Evolutionary conservation across 2,329 filamentous ascomycete genomes (phyloP).

Genomic region (Incumbomyces lentus): DNA sequence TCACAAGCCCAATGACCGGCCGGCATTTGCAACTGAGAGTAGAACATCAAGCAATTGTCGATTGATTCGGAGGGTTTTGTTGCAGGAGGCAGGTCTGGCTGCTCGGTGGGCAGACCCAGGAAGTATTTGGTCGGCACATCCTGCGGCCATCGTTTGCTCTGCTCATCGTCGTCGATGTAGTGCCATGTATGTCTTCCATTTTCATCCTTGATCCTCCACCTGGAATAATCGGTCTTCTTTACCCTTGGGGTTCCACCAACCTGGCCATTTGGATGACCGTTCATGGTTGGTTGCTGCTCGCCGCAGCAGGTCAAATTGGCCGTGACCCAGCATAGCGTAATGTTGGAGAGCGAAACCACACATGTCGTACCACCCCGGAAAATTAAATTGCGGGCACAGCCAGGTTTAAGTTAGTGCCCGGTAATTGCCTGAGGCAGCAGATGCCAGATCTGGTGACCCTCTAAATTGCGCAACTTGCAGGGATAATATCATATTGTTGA

Average conservation of each 20-base stretch:
- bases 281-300: constrained; percentile 2
- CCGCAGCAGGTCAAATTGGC: neutral
- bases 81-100: constrained; percentile 61
- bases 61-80: constrained; percentile 67
- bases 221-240: constrained; percentile 60
- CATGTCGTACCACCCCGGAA: too few relatives aligned
- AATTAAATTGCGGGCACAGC: too few relatives aligned
- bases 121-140: constrained; percentile 81
- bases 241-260: constrained; percentile 16
- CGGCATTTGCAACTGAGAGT: constrained; percentile 76
- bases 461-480: too few relatives aligned
- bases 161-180: constrained; percentile 66
- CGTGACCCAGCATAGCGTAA: too few relatives aligned
- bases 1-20: constrained; percentile 95
- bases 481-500: too few relatives aligned
- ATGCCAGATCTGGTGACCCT: too few relatives aligned
- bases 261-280: constrained; percentile 10
- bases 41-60: constrained; percentile 75
- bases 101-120: constrained; percentile 62
- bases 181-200: constrained; percentile 86
- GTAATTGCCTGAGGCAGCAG: too few relatives aligned
- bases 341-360: too few relatives aligned
- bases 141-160: constrained; percentile 70
- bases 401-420: too few relatives aligned
- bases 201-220: constrained; percentile 74